phyloP scores from a whole-genome alignment of 2,329 filamentous ascomycete species.

The Nemania abortiva region DNA sequence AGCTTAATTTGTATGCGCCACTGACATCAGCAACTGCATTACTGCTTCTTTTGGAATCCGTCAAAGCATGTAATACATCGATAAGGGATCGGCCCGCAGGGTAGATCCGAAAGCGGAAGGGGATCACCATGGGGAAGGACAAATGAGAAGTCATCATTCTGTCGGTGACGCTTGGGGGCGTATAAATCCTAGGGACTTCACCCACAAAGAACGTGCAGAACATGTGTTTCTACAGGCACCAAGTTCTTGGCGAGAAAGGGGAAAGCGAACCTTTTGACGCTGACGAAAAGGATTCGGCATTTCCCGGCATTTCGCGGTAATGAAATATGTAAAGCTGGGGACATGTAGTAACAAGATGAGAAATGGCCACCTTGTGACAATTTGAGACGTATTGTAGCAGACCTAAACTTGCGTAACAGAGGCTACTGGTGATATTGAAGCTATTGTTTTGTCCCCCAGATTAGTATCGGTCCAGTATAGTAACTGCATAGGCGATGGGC shows the following conservation, averaged over 20 bases:
- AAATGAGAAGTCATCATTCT: conserved; percentile 12
- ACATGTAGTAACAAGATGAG: background rate
- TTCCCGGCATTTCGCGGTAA: conserved; percentile 11
- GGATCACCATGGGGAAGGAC: conserved; percentile 28
- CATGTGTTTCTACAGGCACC: conserved; percentile 22
- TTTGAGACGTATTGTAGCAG: no score
- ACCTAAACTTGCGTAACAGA: background rate
- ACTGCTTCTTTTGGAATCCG: conserved; percentile 21
- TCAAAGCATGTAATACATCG: conserved; percentile 28
- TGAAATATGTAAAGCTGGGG: background rate
- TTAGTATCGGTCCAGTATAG: background rate
- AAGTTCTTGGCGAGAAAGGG: conserved; percentile 12
- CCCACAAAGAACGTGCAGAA: conserved; percentile 21
- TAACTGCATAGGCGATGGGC: background rate
- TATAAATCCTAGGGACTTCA: conserved; percentile 5
- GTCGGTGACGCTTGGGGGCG: conserved; percentile 5
- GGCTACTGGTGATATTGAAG: background rate
- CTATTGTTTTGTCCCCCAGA: background rate
- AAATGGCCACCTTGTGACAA: background rate
- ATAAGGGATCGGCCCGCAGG: conserved; percentile 39
- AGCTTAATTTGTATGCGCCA: conserved; percentile 23
- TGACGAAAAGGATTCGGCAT: conserved; percentile 17
- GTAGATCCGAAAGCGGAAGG: conserved; percentile 42
- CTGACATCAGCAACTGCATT: conserved; percentile 36
- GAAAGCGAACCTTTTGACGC: conserved; percentile 15